Evolutionary conservation across 2,329 filamentous ascomycete genomes (phyloP).

Genomic region (Xylaria digitata): DNA sequence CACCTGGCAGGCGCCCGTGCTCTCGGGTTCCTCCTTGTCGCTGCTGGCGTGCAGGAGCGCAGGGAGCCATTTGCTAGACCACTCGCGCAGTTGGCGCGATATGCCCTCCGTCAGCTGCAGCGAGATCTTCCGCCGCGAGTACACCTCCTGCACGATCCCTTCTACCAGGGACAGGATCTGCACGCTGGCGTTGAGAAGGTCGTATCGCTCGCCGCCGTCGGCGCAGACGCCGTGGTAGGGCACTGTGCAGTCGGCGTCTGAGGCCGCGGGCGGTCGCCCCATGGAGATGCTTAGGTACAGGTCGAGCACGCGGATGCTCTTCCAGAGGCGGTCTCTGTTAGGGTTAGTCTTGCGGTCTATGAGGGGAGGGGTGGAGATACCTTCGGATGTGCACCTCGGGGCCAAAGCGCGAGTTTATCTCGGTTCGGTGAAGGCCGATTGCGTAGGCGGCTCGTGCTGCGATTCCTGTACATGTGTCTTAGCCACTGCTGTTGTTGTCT

Average conservation of each 20-base stretch:
- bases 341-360: conserved; percentile 2
- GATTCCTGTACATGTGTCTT: conserved; percentile 51
- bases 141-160: conserved; percentile 63
- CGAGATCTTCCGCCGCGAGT: conserved; percentile 64
- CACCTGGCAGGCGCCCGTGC: conserved; percentile 61
- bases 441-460: conserved; percentile 65
- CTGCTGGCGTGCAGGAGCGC: conserved; percentile 56
- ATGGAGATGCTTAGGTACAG: conserved; percentile 65
- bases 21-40: no score
- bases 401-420: conserved; percentile 65
- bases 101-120: conserved; percentile 65
- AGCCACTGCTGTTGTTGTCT: background rate
- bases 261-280: conserved; percentile 65
- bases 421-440: conserved; percentile 64
- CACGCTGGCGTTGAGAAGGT: conserved; percentile 63
- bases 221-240: conserved; percentile 55
- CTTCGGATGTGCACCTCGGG: conserved; percentile 56
- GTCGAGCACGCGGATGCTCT: conserved; percentile 64
- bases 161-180: conserved; percentile 65
- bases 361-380: conserved; percentile 16
- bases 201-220: conserved; percentile 54
- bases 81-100: conserved; percentile 63
- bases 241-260: conserved; percentile 66
- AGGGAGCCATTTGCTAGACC: conserved; percentile 62
- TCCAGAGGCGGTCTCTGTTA: conserved; percentile 61